Percentiles rank a stretch among this genome's conserved stretches.
phyloP scores from a whole-genome alignment of 1,284 basidiomycete genomes.

The Cutaneotrichosporon sp. region DNA sequence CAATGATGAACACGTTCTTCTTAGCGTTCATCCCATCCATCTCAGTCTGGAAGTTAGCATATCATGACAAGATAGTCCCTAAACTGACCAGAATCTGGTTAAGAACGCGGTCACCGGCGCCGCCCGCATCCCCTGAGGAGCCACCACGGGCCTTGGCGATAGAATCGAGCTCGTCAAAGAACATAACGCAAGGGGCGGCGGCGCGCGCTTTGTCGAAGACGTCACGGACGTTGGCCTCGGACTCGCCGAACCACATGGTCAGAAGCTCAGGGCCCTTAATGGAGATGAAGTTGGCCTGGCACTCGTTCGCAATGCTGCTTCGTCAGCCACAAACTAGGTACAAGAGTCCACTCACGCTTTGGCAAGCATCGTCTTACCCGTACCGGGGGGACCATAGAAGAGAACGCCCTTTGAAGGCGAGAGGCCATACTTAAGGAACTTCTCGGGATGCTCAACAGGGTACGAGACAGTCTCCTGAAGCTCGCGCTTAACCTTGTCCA shows the following conservation, averaged over 20 bases:
- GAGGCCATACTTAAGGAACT: constrained; percentile 99
- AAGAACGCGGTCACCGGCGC: constrained; percentile 93
- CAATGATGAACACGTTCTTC: constrained; percentile 99
- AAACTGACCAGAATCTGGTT: constrained; percentile 72
- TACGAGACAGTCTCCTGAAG: constrained; percentile 99
- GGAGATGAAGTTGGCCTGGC: constrained; percentile 74
- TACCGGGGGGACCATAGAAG: constrained; percentile 89
- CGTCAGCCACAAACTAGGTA: background rate
- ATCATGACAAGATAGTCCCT: background rate
- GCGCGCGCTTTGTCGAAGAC: constrained; percentile 99
- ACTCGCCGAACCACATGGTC: constrained; percentile 99
- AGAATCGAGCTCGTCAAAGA: constrained; percentile 99
- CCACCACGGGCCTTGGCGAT: constrained; percentile 93
- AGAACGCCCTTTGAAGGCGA: constrained; percentile 97
- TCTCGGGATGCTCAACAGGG: constrained; percentile 99
- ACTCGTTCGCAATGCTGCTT: constrained; percentile 87
- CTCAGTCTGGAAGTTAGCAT: constrained; percentile 60
- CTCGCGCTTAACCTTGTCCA: constrained; percentile 99
- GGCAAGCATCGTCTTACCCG: constrained; percentile 90
- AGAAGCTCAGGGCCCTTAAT: constrained; percentile 86
- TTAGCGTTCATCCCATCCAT: constrained; percentile 99
- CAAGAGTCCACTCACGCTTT: constrained; percentile 57
- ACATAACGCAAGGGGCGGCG: constrained; percentile 98
- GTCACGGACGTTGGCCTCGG: constrained; percentile 97
- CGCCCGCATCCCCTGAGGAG: constrained; percentile 73